phyloP scores from a whole-genome alignment of 306 rosid genomes.

The Purshia tridentata region DNA sequence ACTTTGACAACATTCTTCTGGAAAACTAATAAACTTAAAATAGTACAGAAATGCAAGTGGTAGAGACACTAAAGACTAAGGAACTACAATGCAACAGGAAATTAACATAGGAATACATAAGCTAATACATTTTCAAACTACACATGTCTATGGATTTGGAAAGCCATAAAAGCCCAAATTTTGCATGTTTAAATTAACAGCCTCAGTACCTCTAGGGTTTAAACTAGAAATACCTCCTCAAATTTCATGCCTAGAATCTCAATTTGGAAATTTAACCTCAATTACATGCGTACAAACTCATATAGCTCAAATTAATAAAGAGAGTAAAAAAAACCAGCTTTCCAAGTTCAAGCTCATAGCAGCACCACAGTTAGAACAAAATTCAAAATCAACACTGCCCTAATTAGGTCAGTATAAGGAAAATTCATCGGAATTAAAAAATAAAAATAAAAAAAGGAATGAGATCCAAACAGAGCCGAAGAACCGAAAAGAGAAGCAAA shows the following conservation, averaged over 20 bases:
- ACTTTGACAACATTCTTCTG: not conserved
- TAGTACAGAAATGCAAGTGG: not conserved
- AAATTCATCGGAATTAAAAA: not conserved
- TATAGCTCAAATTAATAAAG: not conserved
- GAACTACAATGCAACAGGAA: not conserved
- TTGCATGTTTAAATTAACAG: not conserved
- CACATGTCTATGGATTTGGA: not conserved
- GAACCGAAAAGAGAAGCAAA: not conserved
- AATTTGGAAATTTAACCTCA: not conserved
- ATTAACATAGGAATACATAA: not conserved
- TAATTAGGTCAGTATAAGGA: not conserved
- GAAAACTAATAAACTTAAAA: not conserved
- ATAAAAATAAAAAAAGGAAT: not conserved
- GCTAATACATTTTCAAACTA: not conserved
- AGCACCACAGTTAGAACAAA: not conserved
- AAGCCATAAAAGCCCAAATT: too few relatives aligned
- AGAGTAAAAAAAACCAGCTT: not conserved
- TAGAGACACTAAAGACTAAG: not conserved
- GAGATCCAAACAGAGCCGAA: constrained; percentile 5
- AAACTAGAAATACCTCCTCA: not conserved
- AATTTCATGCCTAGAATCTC: not conserved
- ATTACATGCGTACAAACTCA: not conserved
- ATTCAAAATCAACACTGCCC: not conserved
- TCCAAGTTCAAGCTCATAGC: not conserved
- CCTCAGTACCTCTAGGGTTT: not conserved